phyloP scores from a whole-genome alignment of 1,139 yeast species.

The Yamadazyma dushanensis region DNA sequence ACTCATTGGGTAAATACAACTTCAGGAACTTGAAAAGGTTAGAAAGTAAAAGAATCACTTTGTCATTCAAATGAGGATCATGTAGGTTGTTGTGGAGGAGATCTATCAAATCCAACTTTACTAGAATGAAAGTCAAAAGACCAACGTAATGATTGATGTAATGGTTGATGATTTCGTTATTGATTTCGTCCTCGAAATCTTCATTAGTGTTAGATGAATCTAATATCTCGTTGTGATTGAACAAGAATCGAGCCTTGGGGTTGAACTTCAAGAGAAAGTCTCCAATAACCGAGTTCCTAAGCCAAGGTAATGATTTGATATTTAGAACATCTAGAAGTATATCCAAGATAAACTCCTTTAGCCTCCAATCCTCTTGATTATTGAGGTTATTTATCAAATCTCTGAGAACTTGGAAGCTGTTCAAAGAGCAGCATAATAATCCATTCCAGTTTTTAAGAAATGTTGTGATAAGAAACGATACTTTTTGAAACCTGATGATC shows the following conservation, averaged over 20 bases:
- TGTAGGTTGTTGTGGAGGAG: conserved; percentile 48
- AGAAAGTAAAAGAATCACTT: conserved; percentile 63
- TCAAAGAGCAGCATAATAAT: conserved; percentile 60
- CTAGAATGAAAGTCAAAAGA: conserved; percentile 50
- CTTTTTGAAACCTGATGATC: conserved; percentile 48
- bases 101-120: conserved; percentile 57
- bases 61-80: conserved; percentile 39
- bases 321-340: conserved; percentile 67
- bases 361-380: conserved; percentile 47
- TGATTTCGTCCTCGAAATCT: conserved; percentile 15
- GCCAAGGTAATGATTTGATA: conserved; percentile 63
- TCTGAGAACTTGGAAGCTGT: conserved; percentile 37
- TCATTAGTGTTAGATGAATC: neutral
- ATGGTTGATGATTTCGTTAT: conserved; percentile 21
- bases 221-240: conserved; percentile 5
- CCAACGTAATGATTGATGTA: conserved; percentile 62
- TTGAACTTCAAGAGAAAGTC: conserved; percentile 23
- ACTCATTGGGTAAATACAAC: conserved; percentile 50
- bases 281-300: conserved; percentile 36
- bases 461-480: conserved; percentile 61
- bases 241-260: conserved; percentile 9
- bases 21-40: conserved; percentile 60
- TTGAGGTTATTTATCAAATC: conserved; percentile 59
- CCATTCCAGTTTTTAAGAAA: conserved; percentile 80
- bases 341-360: conserved; percentile 65